These are phyloP conservation scores for Lithospermum erythrorhizon DNA, from an alignment of 257 asterid species.

Conservation along the genomic window DNA sequence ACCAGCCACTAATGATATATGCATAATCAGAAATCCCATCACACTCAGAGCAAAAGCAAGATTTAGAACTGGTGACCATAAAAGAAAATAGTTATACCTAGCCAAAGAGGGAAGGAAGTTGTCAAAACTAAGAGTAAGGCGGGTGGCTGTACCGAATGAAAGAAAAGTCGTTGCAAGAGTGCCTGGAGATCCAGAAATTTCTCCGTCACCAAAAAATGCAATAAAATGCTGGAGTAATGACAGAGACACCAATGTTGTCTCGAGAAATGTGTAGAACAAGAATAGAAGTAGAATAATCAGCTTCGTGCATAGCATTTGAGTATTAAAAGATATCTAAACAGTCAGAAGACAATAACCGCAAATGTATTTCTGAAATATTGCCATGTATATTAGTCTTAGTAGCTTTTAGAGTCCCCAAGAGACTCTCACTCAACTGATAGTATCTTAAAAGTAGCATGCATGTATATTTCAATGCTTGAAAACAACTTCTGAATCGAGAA, in stretches of 20 bases:
- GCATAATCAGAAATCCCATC: conserved; percentile 94
- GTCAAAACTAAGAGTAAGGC: conserved; percentile 2
- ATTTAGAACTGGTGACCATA: conserved; percentile 51
- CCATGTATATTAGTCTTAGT: neutral
- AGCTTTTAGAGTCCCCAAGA: neutral
- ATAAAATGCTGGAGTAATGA: conserved; percentile 75
- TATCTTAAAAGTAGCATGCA: too few species aligned
- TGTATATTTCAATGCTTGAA: too few species aligned
- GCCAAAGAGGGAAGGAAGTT: conserved; percentile 4
- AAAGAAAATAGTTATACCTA: conserved; percentile 10
- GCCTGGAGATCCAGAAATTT: conserved; percentile 92
- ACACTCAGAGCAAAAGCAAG: conserved; percentile 95
- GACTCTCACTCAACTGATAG: too few species aligned
- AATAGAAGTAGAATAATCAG: conserved; percentile 15
- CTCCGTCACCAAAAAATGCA: conserved; percentile 87
- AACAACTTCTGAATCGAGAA: too few species aligned
- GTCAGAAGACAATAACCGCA: neutral
- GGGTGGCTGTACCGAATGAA: conserved; percentile 46
- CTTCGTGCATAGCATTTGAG: neutral
- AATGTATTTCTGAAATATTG: neutral
- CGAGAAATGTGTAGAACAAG: conserved; percentile 94
- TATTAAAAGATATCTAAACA: neutral
- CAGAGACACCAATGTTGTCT: conserved; percentile 75
- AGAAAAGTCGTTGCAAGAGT: conserved; percentile 94
- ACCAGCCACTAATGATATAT: conserved; percentile 74